A percentile compares a stretch with the other conserved stretches of the same genome.
phyloP scores from a whole-genome alignment of 805 yeast species.

The Monosporozyma solicola region DNA sequence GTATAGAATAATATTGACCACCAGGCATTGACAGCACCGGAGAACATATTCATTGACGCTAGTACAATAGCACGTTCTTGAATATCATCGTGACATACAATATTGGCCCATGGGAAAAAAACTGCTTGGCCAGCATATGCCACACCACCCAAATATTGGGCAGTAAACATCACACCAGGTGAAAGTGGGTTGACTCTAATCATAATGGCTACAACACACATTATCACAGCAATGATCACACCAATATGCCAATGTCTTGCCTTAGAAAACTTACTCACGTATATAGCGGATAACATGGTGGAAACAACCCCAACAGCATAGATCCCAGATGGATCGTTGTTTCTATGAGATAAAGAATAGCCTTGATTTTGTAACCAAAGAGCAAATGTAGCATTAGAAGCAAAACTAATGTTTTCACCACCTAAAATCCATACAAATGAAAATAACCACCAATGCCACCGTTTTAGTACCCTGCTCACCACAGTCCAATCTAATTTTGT shows the following conservation, averaged over 20 bases:
- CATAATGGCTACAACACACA: conserved; percentile 42
- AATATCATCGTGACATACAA: conserved; percentile 47
- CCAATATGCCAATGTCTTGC: conserved; percentile 46
- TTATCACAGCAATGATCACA: conserved; percentile 33
- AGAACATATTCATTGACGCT: conserved; percentile 59
- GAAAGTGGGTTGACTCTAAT: conserved; percentile 35
- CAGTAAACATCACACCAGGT: conserved; percentile 37
- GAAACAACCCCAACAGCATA: conserved; percentile 43
- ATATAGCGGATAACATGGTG: conserved; percentile 36
- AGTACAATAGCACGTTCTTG: conserved; percentile 57
- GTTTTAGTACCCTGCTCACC: conserved; percentile 37
- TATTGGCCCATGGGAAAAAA: conserved; percentile 56
- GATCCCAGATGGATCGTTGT: conserved; percentile 48
- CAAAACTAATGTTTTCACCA: conserved; percentile 41
- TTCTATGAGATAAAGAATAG: conserved; percentile 38
- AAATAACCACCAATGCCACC: conserved; percentile 53
- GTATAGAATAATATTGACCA: conserved; percentile 48
- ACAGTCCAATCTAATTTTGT: conserved; percentile 32
- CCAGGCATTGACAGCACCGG: conserved; percentile 57
- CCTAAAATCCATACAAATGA: conserved; percentile 44
- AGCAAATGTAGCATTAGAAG: conserved; percentile 39
- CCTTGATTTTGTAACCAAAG: conserved; percentile 36
- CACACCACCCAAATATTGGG: conserved; percentile 47
- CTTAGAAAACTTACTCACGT: conserved; percentile 35
- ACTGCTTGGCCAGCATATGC: conserved; percentile 53